A percentile compares a stretch with the other conserved stretches of the same genome.
phyloP scores from a whole-genome alignment of 2,329 filamentous ascomycete species.

The Phyllosticta citrichinensis region DNA sequence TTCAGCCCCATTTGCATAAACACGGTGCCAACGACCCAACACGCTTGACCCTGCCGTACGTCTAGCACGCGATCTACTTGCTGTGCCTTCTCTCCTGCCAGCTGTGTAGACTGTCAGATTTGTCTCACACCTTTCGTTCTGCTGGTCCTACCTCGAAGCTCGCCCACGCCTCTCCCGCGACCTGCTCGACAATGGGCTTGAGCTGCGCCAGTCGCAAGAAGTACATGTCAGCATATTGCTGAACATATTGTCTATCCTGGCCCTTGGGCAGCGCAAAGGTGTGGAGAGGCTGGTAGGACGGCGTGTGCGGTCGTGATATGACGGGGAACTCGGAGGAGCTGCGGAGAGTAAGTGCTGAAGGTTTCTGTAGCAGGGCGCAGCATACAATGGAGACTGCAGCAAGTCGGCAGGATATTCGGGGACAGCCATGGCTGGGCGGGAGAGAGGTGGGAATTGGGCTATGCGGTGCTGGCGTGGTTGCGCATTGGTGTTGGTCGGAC shows the following conservation, averaged over 20 bases:
- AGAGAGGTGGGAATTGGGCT: neutral
- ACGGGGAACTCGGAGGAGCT: slow-evolving; percentile 3
- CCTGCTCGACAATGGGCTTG: slow-evolving; percentile 69
- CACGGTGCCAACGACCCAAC: slow-evolving; percentile 89
- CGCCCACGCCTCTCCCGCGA: slow-evolving; percentile 67
- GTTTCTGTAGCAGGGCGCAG: neutral
- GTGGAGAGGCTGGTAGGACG: slow-evolving; percentile 62
- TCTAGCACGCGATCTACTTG: slow-evolving; percentile 84
- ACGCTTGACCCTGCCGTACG: slow-evolving; percentile 88
- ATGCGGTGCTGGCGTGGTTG: neutral
- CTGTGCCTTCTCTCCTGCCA: slow-evolving; percentile 65
- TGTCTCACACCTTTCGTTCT: neutral
- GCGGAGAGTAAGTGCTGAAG: neutral
- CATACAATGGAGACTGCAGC: neutral
- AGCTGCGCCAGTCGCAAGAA: slow-evolving; percentile 82
- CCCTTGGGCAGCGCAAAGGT: slow-evolving; percentile 63
- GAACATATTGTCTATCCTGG: slow-evolving; percentile 62
- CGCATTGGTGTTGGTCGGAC: neutral
- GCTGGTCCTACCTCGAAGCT: slow-evolving; percentile 47
- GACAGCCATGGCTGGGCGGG: neutral
- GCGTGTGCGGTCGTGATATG: slow-evolving; percentile 23
- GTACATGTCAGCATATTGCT: slow-evolving; percentile 98
- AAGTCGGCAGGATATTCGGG: neutral
- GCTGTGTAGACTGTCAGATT: slow-evolving; percentile 20
- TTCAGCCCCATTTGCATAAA: slow-evolving; percentile 98